Conservation (phyloP, 2,329 filamentous ascomycete species). For the Escovopsis weberi region DNA sequence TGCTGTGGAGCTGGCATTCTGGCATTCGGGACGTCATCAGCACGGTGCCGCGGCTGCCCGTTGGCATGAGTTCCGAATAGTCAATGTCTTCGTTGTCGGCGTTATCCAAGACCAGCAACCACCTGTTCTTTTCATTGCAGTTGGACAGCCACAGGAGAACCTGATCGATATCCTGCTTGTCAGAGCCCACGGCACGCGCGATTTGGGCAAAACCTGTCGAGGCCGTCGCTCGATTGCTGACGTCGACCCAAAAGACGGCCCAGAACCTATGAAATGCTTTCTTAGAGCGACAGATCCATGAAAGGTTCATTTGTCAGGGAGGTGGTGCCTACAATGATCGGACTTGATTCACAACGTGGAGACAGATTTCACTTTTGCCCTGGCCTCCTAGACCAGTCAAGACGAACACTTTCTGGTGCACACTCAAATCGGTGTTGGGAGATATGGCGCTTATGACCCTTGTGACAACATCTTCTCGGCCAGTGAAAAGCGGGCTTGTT, state of each 20-base stretch:
- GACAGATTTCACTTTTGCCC: conserved; percentile 3
- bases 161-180: neutral
- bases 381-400: conserved; percentile 3
- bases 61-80: conserved; percentile 1
- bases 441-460: neutral
- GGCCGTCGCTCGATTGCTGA: neutral
- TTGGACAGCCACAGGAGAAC: neutral
- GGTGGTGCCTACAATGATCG: conserved; percentile 1
- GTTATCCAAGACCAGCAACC: conserved; percentile 31
- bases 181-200: neutral
- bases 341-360: neutral
- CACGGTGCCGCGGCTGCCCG: neutral
- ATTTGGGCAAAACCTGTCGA: neutral
- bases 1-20: neutral
- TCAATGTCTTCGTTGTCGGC: conserved; percentile 20
- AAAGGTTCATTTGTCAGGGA: neutral
- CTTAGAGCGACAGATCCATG: neutral
- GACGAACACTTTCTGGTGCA: conserved; percentile 1
- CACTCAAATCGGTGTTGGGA: neutral
- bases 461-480: conserved; percentile 1
- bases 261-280: neutral
- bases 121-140: conserved; percentile 8
- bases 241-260: conserved; percentile 4
- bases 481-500: neutral
- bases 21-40: conserved; percentile 2